Conservation (phyloP, 495 filamentous ascomycete genomes). For the Parachaetomium inaequale region DNA sequence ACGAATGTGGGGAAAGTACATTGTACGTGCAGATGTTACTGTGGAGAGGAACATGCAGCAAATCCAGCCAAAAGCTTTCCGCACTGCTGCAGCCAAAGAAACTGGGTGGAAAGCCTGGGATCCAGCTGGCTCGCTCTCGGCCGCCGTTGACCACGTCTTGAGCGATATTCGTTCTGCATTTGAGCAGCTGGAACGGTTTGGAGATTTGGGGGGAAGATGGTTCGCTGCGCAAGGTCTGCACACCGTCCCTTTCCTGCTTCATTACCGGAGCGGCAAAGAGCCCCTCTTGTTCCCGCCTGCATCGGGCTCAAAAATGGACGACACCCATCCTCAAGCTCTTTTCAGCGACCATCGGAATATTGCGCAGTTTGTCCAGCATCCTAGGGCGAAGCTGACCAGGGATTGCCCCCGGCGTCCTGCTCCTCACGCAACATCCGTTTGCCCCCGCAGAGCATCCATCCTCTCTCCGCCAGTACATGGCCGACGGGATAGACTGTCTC, state of each 20-base stretch:
- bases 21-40: neutral
- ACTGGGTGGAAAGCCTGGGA: neutral
- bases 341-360: neutral
- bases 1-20: neutral
- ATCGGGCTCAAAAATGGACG: neutral
- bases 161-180: neutral
- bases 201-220: neutral
- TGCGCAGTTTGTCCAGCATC: neutral
- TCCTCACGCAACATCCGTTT: neutral
- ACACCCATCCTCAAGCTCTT: neutral
- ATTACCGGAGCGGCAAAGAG: slow-evolving; percentile 1
- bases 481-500: neutral
- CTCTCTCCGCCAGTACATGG: neutral
- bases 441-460: neutral
- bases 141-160: slow-evolving; percentile 2
- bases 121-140: slow-evolving; percentile 15
- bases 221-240: neutral
- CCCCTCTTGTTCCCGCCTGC: neutral
- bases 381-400: neutral
- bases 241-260: neutral
- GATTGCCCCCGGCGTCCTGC: neutral
- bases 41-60: slow-evolving; percentile 2
- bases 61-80: neutral
- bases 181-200: too few relatives aligned
- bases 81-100: neutral